Conservation (phyloP, 2,329 filamentous ascomycete species). For the Biscogniauxia mediterranea region DNA sequence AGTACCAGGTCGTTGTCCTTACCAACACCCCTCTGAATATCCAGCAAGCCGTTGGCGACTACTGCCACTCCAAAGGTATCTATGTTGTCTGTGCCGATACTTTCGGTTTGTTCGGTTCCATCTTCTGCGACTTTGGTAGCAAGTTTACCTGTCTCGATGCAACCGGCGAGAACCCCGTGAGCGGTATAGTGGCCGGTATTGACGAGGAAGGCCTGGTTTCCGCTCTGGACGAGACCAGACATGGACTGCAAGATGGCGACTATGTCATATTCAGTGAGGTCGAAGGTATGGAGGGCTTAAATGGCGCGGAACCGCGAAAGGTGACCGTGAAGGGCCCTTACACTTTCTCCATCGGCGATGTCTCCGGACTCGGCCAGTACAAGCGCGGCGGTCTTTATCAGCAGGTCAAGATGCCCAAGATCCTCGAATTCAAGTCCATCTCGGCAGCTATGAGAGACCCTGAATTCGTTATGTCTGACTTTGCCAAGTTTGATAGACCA, state of each 20-base stretch:
- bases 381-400: conserved; percentile 84
- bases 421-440: conserved; percentile 83
- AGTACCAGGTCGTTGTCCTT: conserved; percentile 89
- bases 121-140: conserved; percentile 97
- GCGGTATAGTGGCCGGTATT: conserved; percentile 86
- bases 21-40: conserved; percentile 79
- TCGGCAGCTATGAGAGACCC: conserved; percentile 78
- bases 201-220: conserved; percentile 89
- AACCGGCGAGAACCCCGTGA: conserved; percentile 84
- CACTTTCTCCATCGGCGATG: conserved; percentile 94
- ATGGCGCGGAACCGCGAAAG: conserved; percentile 80
- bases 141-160: conserved; percentile 89
- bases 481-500: conserved; percentile 95
- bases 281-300: conserved; percentile 86
- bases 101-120: conserved; percentile 88
- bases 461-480: conserved; percentile 89
- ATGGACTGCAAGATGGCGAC: conserved; percentile 94
- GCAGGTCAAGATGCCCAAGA: conserved; percentile 98
- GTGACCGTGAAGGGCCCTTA: conserved; percentile 94
- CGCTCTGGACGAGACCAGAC: conserved; percentile 88
- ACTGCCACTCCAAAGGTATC: conserved; percentile 91
- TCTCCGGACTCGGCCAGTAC: conserved; percentile 83
- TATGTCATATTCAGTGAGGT: conserved; percentile 93
- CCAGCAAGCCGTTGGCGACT: conserved; percentile 83
- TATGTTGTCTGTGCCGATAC: conserved; percentile 86